Evolutionary conservation across 805 yeast species (phyloP).

Genomic region (Metschnikowia peoriensis): DNA sequence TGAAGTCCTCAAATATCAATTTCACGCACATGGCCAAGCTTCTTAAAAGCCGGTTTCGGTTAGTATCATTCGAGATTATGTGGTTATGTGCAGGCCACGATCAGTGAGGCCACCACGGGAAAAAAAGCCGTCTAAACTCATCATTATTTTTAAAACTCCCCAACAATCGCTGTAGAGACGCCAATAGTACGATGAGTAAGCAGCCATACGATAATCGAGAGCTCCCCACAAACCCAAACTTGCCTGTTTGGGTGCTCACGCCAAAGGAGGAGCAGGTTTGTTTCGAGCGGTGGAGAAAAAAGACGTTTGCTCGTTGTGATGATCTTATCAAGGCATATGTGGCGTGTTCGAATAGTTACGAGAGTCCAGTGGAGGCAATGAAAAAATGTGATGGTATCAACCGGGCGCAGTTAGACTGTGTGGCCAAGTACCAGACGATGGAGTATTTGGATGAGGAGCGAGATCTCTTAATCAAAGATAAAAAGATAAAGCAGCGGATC

Average conservation of each 20-base stretch:
- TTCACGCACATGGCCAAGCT: no score
- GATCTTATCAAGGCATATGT: constrained; percentile 62
- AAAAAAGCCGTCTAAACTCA: no score
- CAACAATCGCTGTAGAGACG: no score
- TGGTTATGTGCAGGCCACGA: not conserved
- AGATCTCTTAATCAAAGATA: constrained; percentile 60
- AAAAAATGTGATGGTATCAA: constrained; percentile 62
- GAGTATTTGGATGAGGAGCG: constrained; percentile 69
- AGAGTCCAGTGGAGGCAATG: constrained; percentile 63
- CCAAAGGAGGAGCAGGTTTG: constrained; percentile 76
- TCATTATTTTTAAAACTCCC: no score
- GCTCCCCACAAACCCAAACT: constrained; percentile 41
- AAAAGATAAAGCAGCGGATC: constrained; percentile 37
- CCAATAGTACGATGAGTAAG: constrained; percentile 25
- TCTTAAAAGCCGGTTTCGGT: not conserved
- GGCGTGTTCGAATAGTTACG: constrained; percentile 56
- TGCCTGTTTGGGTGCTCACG: constrained; percentile 75
- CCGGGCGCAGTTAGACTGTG: constrained; percentile 61
- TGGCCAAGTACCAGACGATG: constrained; percentile 55
- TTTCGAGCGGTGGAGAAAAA: constrained; percentile 65
- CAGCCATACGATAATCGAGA: constrained; percentile 38
- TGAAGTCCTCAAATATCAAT: no score
- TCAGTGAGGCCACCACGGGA: not conserved
- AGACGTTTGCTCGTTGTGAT: constrained; percentile 66
- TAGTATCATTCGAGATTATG: not conserved